A percentile compares a stretch with the other conserved stretches of the same genome.
These are phyloP conservation scores for Microdochium trichocladiopsis DNA, from an alignment of 2,329 filamentous ascomycete species.

Conservation along the genomic window DNA sequence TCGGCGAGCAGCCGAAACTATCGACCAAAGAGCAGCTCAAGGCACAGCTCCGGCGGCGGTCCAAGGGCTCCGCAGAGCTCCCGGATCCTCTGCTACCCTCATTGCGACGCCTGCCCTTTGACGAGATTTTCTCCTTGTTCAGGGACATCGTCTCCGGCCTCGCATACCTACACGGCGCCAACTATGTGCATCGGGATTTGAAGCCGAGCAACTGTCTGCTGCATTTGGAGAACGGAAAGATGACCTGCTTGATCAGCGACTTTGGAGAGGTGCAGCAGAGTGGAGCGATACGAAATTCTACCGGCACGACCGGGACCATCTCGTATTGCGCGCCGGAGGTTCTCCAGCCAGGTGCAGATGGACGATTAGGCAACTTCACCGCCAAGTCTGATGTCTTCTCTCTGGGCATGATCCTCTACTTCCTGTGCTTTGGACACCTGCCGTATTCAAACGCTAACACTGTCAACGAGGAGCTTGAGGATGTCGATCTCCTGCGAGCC, in stretches of 20 bases:
- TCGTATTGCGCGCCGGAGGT: constrained; percentile 98
- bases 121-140: constrained; percentile 96
- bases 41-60: constrained; percentile 74
- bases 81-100: constrained; percentile 38
- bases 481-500: constrained; percentile 73
- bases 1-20: constrained; percentile 57
- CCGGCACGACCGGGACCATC: constrained; percentile 90
- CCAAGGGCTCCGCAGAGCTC: constrained; percentile 66
- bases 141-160: constrained; percentile 90
- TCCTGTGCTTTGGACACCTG: constrained; percentile 88
- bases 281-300: constrained; percentile 75
- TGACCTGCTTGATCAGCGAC: constrained; percentile 86
- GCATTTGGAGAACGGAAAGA: constrained; percentile 64
- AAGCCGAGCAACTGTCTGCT: constrained; percentile 95
- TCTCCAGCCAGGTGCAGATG: constrained; percentile 58
- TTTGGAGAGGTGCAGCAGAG: constrained; percentile 94
- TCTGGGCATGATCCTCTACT: constrained; percentile 95
- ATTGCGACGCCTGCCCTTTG: constrained; percentile 54
- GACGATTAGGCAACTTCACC: constrained; percentile 85
- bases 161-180: constrained; percentile 80
- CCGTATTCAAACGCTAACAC: constrained; percentile 81
- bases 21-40: constrained; percentile 81
- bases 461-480: constrained; percentile 85
- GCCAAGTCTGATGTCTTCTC: constrained; percentile 99
- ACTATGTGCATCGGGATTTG: constrained; percentile 92